A percentile compares a stretch with the other conserved stretches of the same genome.
phyloP scores from a whole-genome alignment of 208 protist species.

The Leishmania martiniquensis region DNA sequence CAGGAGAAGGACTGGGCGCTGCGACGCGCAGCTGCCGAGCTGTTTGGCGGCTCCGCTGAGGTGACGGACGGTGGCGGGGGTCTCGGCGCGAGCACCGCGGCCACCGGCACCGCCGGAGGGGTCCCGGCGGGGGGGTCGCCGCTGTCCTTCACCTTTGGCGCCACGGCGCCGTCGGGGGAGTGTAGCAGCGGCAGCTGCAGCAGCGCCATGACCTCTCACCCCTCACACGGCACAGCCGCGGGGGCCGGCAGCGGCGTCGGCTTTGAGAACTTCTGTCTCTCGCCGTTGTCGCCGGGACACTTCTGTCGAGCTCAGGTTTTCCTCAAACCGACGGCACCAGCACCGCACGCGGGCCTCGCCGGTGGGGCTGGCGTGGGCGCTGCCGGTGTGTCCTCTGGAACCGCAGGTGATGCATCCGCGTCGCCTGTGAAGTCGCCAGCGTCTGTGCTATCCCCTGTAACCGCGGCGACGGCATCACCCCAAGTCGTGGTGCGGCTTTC shows the following conservation, averaged over 20 bases:
- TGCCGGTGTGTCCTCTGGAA: not conserved
- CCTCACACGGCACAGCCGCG: not conserved
- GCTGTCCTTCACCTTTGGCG: slow-evolving; percentile 15
- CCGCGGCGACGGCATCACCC: slow-evolving; percentile 7
- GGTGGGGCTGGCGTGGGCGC: not conserved
- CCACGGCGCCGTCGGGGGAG: not conserved
- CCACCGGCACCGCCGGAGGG: not conserved
- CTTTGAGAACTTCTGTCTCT: slow-evolving; percentile 28
- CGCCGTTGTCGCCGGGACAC: slow-evolving; percentile 22
- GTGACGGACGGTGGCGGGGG: slow-evolving; percentile 9
- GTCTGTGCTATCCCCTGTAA: slow-evolving; percentile 4
- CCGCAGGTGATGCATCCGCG: not conserved
- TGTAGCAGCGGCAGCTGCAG: slow-evolving; percentile 12
- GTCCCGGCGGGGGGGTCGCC: slow-evolving; percentile 10
- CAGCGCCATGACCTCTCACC: not conserved
- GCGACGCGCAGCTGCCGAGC: slow-evolving; percentile 33
- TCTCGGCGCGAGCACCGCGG: not conserved
- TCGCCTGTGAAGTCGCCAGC: slow-evolving; percentile 11
- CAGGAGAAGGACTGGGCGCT: slow-evolving; percentile 56
- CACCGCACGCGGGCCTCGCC: not conserved
- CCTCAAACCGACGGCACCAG: slow-evolving; percentile 4
- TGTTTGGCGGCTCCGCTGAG: slow-evolving; percentile 33
- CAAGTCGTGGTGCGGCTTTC: slow-evolving; percentile 37
- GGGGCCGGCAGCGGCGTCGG: not conserved
- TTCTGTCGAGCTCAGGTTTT: slow-evolving; percentile 18